Conservation (phyloP, 805 yeast genomes). For the Komagataella mondaviorum region DNA sequence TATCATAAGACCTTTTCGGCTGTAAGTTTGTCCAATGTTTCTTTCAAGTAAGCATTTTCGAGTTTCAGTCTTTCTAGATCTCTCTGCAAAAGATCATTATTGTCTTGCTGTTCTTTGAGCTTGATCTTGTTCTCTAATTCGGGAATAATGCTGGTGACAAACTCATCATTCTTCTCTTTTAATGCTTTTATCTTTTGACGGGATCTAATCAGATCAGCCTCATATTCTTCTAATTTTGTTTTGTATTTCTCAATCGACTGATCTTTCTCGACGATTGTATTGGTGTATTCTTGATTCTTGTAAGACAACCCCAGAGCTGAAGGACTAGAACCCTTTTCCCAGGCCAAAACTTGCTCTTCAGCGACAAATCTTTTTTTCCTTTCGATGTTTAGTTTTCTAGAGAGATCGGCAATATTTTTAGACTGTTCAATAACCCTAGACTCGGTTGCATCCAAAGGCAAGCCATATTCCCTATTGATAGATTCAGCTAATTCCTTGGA, state of each 20-base stretch:
- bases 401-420: constrained; percentile 33
- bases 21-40: constrained; percentile 13
- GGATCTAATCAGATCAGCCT: constrained; percentile 21
- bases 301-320: constrained; percentile 41
- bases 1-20: neutral
- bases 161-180: constrained; percentile 24
- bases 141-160: constrained; percentile 31
- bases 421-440: constrained; percentile 23
- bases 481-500: constrained; percentile 65
- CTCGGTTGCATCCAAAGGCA: constrained; percentile 24
- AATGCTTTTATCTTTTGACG: constrained; percentile 25
- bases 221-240: constrained; percentile 28
- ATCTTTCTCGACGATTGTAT: constrained; percentile 31
- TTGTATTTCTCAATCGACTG: constrained; percentile 31
- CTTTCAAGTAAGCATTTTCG: constrained; percentile 19
- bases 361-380: constrained; percentile 53
- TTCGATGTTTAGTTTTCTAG: constrained; percentile 48
- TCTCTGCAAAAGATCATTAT: constrained; percentile 9
- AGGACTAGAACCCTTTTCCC: constrained; percentile 40
- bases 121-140: constrained; percentile 27
- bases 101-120: constrained; percentile 11
- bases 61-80: constrained; percentile 14
- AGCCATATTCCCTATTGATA: constrained; percentile 50
- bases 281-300: constrained; percentile 38
- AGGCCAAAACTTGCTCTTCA: constrained; percentile 51